Evolutionary conservation across 768 basidiomycete species (phyloP).

Genomic region (Boletus rufocinnamomeus): DNA sequence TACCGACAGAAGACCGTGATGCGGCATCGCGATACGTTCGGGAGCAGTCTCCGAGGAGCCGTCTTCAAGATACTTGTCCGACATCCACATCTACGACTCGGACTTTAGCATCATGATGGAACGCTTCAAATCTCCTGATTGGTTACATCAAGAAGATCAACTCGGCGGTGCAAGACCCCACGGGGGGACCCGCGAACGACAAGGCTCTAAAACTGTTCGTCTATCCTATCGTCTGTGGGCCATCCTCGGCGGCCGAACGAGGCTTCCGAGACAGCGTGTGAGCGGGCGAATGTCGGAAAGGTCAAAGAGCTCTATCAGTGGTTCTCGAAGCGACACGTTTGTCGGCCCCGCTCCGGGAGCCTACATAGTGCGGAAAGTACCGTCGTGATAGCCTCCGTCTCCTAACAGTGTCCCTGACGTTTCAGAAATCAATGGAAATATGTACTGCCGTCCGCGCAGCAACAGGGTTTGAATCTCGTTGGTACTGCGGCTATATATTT

Average conservation of each 20-base stretch:
- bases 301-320: background rate
- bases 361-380: background rate
- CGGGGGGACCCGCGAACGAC: no score
- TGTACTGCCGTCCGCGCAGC: no score
- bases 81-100: background rate
- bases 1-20: background rate
- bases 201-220: background rate
- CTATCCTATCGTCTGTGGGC: background rate
- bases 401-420: no score
- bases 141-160: background rate
- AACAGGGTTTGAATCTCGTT: background rate
- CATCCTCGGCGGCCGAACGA: background rate
- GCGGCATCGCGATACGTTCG: no score
- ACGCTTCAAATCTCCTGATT: background rate
- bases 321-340: background rate
- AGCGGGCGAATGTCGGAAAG: background rate
- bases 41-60: background rate
- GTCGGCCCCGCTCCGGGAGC: background rate
- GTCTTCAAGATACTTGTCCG: background rate
- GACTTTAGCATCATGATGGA: no score
- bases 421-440: no score
- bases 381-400: no score
- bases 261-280: background rate
- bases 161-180: background rate
- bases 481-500: background rate